Conservation (phyloP, 2,329 filamentous ascomycete genomes). For the Spiromastix sp. region DNA sequence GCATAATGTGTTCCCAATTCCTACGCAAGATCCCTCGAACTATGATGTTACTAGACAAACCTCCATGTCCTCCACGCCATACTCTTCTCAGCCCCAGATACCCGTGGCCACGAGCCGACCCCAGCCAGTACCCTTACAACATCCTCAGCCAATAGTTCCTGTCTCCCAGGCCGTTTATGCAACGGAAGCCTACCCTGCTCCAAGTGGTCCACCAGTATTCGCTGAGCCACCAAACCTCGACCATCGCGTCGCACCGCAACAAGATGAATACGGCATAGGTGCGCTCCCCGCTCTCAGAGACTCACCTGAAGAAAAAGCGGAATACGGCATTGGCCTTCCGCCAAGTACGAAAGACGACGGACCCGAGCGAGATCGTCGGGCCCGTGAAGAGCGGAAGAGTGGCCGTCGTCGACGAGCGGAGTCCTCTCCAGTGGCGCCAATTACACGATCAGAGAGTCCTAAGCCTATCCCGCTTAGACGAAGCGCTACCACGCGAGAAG, state of each 20-base stretch:
- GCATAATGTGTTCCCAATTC: conserved; percentile 56
- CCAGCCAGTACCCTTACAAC: conserved; percentile 61
- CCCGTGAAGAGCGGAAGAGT: conserved; percentile 3
- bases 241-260: conserved; percentile 6
- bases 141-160: conserved; percentile 69
- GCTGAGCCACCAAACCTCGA: conserved; percentile 15
- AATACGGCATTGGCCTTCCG: too few relatives aligned
- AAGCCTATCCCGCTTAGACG: conserved; percentile 19
- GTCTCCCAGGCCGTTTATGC: conserved; percentile 59
- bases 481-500: conserved; percentile 29
- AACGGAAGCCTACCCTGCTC: conserved; percentile 30
- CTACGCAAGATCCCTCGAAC: conserved; percentile 53
- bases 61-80: conserved; percentile 36
- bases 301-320: neutral
- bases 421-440: conserved; percentile 32
- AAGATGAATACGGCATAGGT: conserved; percentile 2
- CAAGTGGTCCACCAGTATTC: conserved; percentile 32
- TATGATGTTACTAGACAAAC: conserved; percentile 48
- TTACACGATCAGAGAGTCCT: conserved; percentile 15
- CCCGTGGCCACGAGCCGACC: conserved; percentile 39
- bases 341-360: neutral
- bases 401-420: conserved; percentile 35
- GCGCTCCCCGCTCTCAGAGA: too few relatives aligned
- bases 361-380: conserved; percentile 4
- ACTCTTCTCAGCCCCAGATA: conserved; percentile 21